Percentiles rank a stretch among this genome's conserved stretches.
Conservation (phyloP, 495 filamentous ascomycete species). For the Aspergillus cavernicola region DNA sequence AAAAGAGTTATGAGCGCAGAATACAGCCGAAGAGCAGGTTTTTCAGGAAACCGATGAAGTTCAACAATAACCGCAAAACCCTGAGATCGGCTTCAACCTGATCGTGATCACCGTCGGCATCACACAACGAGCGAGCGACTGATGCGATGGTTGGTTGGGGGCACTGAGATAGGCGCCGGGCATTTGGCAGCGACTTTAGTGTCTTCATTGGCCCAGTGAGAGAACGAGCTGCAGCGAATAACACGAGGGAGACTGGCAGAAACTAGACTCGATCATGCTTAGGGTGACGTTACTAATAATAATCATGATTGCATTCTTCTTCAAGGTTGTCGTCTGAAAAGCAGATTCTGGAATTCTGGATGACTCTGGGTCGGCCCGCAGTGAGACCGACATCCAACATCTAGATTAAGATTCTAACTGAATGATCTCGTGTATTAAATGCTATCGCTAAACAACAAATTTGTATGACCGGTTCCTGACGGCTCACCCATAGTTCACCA, state of each 20-base stretch:
- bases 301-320: constrained; percentile 1
- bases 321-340: no score
- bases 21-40: background rate
- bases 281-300: constrained; percentile 2
- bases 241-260: background rate
- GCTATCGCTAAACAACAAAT: constrained; percentile 3
- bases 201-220: constrained; percentile 20
- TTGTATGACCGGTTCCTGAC: constrained; percentile 4
- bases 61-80: background rate
- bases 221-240: constrained; percentile 10
- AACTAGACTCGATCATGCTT: background rate
- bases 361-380: constrained; percentile 14
- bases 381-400: background rate
- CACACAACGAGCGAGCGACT: constrained; percentile 21
- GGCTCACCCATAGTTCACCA: constrained; percentile 44
- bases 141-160: constrained; percentile 14
- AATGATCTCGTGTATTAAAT: background rate
- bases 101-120: constrained; percentile 7
- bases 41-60: no score
- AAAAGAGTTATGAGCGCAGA: background rate
- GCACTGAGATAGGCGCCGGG: constrained; percentile 20
- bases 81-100: background rate
- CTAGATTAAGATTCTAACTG: no score
- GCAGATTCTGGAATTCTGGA: no score
- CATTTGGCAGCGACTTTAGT: constrained; percentile 4